A percentile compares a stretch with the other conserved stretches of the same genome.
phyloP scores from a whole-genome alignment of 1,284 basidiomycete genomes.

The Boletus semigastroideus region DNA sequence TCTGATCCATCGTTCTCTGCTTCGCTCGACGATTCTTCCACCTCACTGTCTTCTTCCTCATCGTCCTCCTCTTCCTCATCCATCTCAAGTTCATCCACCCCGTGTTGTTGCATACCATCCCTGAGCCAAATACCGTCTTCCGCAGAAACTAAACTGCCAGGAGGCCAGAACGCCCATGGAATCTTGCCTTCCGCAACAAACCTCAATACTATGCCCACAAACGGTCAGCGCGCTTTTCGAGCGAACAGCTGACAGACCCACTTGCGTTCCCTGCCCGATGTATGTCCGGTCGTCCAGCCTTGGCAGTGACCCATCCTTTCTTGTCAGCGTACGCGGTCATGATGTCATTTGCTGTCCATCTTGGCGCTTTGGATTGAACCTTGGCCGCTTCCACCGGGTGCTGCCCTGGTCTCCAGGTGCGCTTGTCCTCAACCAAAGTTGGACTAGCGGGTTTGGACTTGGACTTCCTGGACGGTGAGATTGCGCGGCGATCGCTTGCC shows the following conservation, averaged over 20 bases:
- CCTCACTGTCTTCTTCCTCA: slow-evolving; percentile 22
- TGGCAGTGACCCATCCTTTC: slow-evolving; percentile 86
- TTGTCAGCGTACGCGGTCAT: slow-evolving; percentile 73
- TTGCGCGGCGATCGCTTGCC: background rate
- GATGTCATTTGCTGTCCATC: slow-evolving; percentile 82
- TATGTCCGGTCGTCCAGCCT: slow-evolving; percentile 83
- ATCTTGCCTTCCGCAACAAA: slow-evolving; percentile 76
- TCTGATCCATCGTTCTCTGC: background rate
- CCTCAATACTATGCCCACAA: slow-evolving; percentile 60
- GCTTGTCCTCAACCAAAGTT: slow-evolving; percentile 51
- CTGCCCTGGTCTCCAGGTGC: slow-evolving; percentile 65
- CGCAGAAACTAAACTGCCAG: slow-evolving; percentile 38
- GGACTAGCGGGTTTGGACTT: background rate
- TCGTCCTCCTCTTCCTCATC: slow-evolving; percentile 36
- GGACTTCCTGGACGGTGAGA: background rate
- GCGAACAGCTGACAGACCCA: slow-evolving; percentile 31
- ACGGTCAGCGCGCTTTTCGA: background rate
- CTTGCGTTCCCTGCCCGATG: slow-evolving; percentile 87
- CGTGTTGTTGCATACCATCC: slow-evolving; percentile 32
- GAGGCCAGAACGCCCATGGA: slow-evolving; percentile 85
- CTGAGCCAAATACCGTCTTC: slow-evolving; percentile 62
- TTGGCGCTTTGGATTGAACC: slow-evolving; percentile 20
- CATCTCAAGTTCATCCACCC: slow-evolving; percentile 34
- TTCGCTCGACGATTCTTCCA: slow-evolving; percentile 15
- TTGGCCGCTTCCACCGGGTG: slow-evolving; percentile 29